Evolutionary conservation across 495 filamentous ascomycete species (phyloP).

Genomic region (Penicillium canescens): DNA sequence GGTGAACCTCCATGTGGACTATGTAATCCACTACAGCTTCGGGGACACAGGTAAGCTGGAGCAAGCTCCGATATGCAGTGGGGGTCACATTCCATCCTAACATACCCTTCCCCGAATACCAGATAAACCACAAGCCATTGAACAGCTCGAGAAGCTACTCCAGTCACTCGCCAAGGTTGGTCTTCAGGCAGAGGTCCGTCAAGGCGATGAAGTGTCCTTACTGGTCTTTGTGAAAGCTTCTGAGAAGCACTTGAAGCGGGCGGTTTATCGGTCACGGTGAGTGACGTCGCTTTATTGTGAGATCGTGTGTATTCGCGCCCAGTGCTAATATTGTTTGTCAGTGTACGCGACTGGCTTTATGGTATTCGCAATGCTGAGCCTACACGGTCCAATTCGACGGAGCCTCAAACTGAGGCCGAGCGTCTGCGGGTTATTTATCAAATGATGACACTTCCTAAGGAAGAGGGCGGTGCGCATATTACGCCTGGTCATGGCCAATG

Average conservation of each 20-base stretch:
- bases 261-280: slow-evolving; percentile 70
- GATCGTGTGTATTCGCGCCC: neutral
- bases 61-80: neutral
- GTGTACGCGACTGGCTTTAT: slow-evolving; percentile 95
- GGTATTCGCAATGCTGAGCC: slow-evolving; percentile 81
- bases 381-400: slow-evolving; percentile 61
- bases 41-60: slow-evolving; percentile 55
- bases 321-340: slow-evolving; percentile 29
- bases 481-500: slow-evolving; percentile 79
- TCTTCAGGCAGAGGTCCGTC: slow-evolving; percentile 80
- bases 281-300: slow-evolving; percentile 9
- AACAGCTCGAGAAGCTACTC: slow-evolving; percentile 74
- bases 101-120: neutral
- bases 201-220: slow-evolving; percentile 72
- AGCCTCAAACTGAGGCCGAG: slow-evolving; percentile 83
- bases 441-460: slow-evolving; percentile 77
- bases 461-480: slow-evolving; percentile 88
- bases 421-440: slow-evolving; percentile 80
- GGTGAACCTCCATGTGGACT: slow-evolving; percentile 78
- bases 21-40: slow-evolving; percentile 83
- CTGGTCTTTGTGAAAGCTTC: slow-evolving; percentile 79
- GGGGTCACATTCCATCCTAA: slow-evolving; percentile 12
- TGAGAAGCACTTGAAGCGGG: slow-evolving; percentile 38
- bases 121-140: slow-evolving; percentile 69
- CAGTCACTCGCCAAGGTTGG: slow-evolving; percentile 70